These are phyloP conservation scores for Penicillium brasilianum DNA, from an alignment of 2,329 filamentous ascomycete species.

Conservation along the genomic window DNA sequence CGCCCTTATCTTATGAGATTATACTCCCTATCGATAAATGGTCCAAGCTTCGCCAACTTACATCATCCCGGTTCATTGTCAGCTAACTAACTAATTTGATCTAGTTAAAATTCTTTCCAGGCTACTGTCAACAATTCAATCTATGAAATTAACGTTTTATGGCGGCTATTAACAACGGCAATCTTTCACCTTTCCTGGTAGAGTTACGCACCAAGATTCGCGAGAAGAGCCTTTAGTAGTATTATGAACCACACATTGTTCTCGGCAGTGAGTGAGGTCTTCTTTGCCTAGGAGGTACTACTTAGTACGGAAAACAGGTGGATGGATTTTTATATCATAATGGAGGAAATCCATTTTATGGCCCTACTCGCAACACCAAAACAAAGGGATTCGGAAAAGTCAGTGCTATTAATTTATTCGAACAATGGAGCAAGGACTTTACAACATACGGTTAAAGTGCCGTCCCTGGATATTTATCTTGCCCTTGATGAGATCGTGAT, in stretches of 20 bases:
- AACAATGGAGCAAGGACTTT: neutral
- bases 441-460: neutral
- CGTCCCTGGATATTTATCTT: too few relatives aligned
- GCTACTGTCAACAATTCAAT: constrained; percentile 36
- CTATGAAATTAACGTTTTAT: constrained; percentile 44
- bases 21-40: constrained; percentile 40
- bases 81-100: constrained; percentile 30
- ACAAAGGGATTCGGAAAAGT: neutral
- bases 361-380: neutral
- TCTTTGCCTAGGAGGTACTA: constrained; percentile 4
- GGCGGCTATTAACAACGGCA: constrained; percentile 26
- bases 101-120: constrained; percentile 35
- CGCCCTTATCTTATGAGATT: constrained; percentile 18
- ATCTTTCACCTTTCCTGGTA: constrained; percentile 25
- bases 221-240: constrained; percentile 13
- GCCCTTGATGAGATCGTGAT: too few relatives aligned
- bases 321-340: constrained; percentile 30
- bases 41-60: constrained; percentile 39
- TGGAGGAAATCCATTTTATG: constrained; percentile 30
- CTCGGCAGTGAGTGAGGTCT: constrained; percentile 5
- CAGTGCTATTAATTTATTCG: neutral
- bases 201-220: constrained; percentile 26
- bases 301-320: constrained; percentile 22
- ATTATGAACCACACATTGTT: constrained; percentile 18
- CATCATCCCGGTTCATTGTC: constrained; percentile 35